Percentiles rank a stretch among this genome's conserved stretches.
phyloP scores from a whole-genome alignment of 2,329 filamentous ascomycete genomes.

The Hymenoscyphus fraxineus region DNA sequence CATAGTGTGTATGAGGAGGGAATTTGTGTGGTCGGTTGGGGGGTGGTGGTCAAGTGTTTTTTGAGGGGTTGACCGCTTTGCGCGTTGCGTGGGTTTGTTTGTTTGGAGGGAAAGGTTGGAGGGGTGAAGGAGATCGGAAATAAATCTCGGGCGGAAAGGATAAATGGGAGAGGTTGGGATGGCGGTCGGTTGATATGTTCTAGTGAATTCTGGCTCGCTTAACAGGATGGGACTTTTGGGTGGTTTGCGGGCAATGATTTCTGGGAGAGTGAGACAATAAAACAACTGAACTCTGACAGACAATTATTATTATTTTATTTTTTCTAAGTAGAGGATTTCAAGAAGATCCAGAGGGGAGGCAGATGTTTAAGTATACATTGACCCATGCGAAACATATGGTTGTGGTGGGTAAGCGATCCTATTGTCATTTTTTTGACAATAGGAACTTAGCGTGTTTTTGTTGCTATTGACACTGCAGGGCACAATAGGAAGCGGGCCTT shows the following conservation, averaged over 20 bases:
- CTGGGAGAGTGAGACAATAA: not conserved
- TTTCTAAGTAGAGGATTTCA: not conserved
- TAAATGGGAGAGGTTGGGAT: not conserved
- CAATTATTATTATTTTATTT: not conserved
- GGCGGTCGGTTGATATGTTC: not conserved
- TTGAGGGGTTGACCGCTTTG: not conserved
- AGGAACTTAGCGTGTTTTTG: conserved; percentile 6
- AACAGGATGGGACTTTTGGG: not conserved
- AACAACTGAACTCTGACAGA: not conserved
- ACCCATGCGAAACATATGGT: not conserved
- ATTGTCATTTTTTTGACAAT: conserved; percentile 13
- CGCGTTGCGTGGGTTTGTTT: not conserved
- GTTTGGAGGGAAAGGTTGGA: not conserved
- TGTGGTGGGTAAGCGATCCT: not conserved
- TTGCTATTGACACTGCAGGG: conserved; percentile 11
- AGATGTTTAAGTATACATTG: not conserved
- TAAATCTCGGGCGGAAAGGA: not conserved
- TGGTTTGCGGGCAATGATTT: not conserved
- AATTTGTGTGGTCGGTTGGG: not conserved
- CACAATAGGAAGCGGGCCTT: conserved; percentile 16
- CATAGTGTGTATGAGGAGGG: not conserved
- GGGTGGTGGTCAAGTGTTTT: not conserved
- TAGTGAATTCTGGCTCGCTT: not conserved
- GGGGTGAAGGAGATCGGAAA: not conserved
- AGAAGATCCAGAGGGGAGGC: not conserved